phyloP scores from a whole-genome alignment of 768 basidiomycete species.

The Pleurotus platypus region DNA sequence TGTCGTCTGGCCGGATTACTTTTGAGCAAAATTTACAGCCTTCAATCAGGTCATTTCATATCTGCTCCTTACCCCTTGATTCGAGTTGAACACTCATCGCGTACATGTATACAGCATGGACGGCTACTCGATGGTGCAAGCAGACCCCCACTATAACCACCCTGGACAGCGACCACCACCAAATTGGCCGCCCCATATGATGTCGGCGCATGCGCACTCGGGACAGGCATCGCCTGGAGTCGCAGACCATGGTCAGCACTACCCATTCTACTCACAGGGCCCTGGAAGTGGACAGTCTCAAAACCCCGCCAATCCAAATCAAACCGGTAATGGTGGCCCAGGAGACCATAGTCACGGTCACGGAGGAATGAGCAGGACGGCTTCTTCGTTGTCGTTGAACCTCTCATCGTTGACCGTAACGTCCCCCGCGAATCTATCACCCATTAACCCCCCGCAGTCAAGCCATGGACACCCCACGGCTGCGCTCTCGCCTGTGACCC shows the following conservation, averaged over 20 bases:
- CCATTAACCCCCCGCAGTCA: slow-evolving; percentile 45
- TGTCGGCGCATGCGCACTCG: slow-evolving; percentile 8
- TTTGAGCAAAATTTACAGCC: background rate
- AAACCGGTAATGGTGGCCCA: slow-evolving; percentile 25
- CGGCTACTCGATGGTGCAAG: slow-evolving; percentile 12
- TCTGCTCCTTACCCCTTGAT: background rate
- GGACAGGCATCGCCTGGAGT: slow-evolving; percentile 7
- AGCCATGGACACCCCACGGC: slow-evolving; percentile 23
- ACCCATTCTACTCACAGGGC: slow-evolving; percentile 5
- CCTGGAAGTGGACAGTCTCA: slow-evolving; percentile 19
- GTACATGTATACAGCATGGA: background rate
- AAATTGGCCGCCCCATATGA: slow-evolving; percentile 14
- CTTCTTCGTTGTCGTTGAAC: slow-evolving; percentile 60
- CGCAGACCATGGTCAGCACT: slow-evolving; percentile 5
- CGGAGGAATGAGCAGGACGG: slow-evolving; percentile 17
- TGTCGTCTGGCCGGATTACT: background rate
- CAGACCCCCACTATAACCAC: slow-evolving; percentile 9
- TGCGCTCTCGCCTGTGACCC: slow-evolving; percentile 51
- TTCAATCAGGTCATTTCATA: slow-evolving; percentile 1
- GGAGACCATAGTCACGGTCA: slow-evolving; percentile 23
- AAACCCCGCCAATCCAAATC: slow-evolving; percentile 24
- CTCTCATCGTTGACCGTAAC: slow-evolving; percentile 63
- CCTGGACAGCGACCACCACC: slow-evolving; percentile 12
- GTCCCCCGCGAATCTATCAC: slow-evolving; percentile 64
- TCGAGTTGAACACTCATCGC: background rate